Evolutionary conservation across 2,329 filamentous ascomycete genomes (phyloP), one percentile per base, ranked within the genome.

Genomic region (Aspergillaceae sp.): DNA sequence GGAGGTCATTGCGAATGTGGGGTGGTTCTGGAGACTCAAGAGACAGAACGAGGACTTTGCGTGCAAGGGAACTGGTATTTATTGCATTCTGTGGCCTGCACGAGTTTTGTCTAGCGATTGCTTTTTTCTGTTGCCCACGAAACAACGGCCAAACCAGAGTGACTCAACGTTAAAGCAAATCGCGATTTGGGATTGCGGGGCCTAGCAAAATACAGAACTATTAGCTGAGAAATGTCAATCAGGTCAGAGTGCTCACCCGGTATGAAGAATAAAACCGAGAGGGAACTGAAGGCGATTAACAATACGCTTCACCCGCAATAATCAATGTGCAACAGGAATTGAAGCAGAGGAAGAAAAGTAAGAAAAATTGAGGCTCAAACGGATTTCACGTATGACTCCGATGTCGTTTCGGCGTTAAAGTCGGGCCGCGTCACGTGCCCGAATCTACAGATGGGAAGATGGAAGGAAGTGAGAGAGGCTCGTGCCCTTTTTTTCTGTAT

Each of bases 1-100:
- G 29, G 19, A 19, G 19, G 58, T 52, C 63, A 67, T 68, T 41
- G 47, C 58, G 48, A 44, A 46, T 41, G 19, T 19, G 19, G 19
- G 19, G 19, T 19, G 19, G 19, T 19, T 19, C 19, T 19, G 19
- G 19, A 19, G 19, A 19, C 19, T 19, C 19, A 19, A 19, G 19
- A 19, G 19, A 19, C 19, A 19, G 19, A 19, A 19, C 19, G 19
- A 43, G 46, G 40, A 27, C 40, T 45, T 29, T 50, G 41, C 36
- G 43, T 50, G 59, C 51, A 59, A 55, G 51, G 43, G 30, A 48
- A 42, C 48, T 40, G 48, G 40, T 43, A 28, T 44, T 49, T 35
- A 48, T 41, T 51, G 43, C 48, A 51, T 51, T 30, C 44, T 49
- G 41, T 33, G 36, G 29, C 11, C 3, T 38, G 36, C 19, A 7